These are phyloP conservation scores for Desmodesmus armatus DNA, from an alignment of 139 green algal genomes.

Conservation along the genomic window DNA sequence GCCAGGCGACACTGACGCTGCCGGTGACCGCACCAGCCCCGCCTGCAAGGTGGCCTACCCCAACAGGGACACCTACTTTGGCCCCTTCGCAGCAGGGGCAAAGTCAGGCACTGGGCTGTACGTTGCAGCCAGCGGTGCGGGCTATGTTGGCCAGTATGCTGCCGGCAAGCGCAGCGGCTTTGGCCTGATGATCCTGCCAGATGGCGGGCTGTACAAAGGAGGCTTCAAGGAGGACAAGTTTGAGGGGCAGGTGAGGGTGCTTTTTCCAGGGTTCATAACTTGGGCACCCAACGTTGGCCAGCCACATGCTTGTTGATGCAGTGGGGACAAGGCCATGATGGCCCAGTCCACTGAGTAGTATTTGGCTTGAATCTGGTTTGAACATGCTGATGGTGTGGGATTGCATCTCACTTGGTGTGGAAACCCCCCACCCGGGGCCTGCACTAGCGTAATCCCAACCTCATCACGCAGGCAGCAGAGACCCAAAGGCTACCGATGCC, in stretches of 20 bases:
- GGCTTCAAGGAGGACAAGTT: conserved; percentile 73
- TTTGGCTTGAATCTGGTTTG: too few species aligned
- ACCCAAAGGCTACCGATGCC: too few species aligned
- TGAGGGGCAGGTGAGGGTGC: conserved; percentile 58
- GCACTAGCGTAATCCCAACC: too few species aligned
- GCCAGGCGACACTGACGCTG: conserved; percentile 34
- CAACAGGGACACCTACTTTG: conserved; percentile 76
- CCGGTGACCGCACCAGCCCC: conserved; percentile 5
- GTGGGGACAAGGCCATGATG: too few species aligned
- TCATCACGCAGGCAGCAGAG: too few species aligned
- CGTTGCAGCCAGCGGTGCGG: conserved; percentile 66
- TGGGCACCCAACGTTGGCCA: too few species aligned
- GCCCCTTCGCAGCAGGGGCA: conserved; percentile 65
- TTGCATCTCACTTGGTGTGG: too few species aligned
- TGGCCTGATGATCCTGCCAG: conserved; percentile 73
- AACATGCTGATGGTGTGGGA: too few species aligned
- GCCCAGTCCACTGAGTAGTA: too few species aligned
- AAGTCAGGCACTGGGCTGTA: conserved; percentile 75
- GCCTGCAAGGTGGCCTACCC: conserved; percentile 33
- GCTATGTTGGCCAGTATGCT: conserved; percentile 60
- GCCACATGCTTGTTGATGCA: too few species aligned
- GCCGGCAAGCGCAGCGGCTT: conserved; percentile 64
- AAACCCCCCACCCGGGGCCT: too few species aligned
- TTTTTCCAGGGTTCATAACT: too few species aligned
- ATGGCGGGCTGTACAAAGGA: conserved; percentile 71